These are phyloP conservation scores for Pulicaria dysenterica DNA, from an alignment of 129 eudicot genomes.

Conservation along the genomic window DNA sequence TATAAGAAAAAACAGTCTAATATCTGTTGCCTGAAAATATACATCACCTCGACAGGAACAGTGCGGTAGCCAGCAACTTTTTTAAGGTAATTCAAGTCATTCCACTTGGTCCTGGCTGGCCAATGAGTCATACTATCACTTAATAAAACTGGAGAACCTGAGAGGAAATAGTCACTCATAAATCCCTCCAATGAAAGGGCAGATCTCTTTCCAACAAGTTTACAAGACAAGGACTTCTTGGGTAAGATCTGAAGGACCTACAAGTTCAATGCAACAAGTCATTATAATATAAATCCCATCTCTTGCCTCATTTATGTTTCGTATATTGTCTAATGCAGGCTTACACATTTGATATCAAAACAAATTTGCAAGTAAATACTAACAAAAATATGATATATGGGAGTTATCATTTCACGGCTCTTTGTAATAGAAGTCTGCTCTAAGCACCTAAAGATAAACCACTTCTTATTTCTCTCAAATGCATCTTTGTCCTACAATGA, in stretches of 20 bases:
- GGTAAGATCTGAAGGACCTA: conserved; percentile 68
- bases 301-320: too few relatives aligned
- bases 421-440: too few relatives aligned
- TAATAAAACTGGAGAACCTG: conserved; percentile 85
- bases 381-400: too few relatives aligned
- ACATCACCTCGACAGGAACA: conserved; percentile 95
- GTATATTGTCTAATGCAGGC: too few relatives aligned
- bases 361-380: too few relatives aligned
- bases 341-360: too few relatives aligned
- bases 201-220: conserved; percentile 54
- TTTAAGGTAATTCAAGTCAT: conserved; percentile 73
- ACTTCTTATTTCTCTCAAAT: too few relatives aligned
- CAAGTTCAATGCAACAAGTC: conserved; percentile 28
- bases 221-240: conserved; percentile 67
- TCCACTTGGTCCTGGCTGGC: conserved; percentile 94
- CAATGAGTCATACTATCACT: conserved; percentile 87
- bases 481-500: too few relatives aligned
- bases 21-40: conserved; percentile 21
- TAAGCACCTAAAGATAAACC: too few relatives aligned
- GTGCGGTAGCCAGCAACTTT: conserved; percentile 90
- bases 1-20: neutral
- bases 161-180: conserved; percentile 71
- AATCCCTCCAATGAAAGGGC: conserved; percentile 85
- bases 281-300: neutral
- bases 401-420: too few relatives aligned